Conservation (phyloP, 139 green algal genomes). For the Chlamydomonas sp. region DNA sequence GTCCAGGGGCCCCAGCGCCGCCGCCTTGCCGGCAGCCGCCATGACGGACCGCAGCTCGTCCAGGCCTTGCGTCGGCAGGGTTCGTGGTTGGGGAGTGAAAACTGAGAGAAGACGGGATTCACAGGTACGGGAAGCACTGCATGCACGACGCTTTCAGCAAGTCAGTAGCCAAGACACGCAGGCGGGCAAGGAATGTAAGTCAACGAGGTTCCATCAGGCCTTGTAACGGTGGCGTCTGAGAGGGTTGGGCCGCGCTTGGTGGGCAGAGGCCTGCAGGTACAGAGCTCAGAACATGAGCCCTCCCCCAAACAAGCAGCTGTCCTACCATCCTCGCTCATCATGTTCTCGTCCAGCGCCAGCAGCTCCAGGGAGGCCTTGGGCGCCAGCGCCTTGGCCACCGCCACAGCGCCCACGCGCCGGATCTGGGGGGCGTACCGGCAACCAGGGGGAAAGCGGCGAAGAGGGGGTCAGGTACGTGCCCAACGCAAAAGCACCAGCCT, state of each 20-base stretch:
- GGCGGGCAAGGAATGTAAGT: too few relatives aligned
- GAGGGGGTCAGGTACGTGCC: background rate
- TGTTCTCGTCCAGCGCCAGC: constrained; percentile 85
- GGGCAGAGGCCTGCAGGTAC: background rate
- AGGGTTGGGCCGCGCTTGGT: background rate
- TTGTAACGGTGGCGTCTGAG: too few relatives aligned
- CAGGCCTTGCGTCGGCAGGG: background rate
- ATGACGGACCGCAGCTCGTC: constrained; percentile 41
- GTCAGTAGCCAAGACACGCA: background rate
- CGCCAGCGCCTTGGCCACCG: constrained; percentile 59
- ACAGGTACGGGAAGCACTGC: too few relatives aligned
- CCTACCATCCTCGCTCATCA: constrained; percentile 71
- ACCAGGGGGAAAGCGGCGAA: too few relatives aligned
- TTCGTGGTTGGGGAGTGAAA: background rate
- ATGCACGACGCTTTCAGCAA: background rate
- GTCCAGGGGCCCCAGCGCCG: constrained; percentile 52
- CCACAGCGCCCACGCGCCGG: constrained; percentile 68
- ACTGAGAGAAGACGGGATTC: background rate
- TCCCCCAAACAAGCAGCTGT: background rate
- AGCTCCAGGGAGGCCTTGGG: constrained; percentile 60
- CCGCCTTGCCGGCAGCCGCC: constrained; percentile 50
- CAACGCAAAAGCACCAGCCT: too few relatives aligned
- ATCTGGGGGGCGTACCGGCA: constrained; percentile 20
- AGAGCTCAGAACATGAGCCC: background rate
- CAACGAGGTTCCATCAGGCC: too few relatives aligned